A percentile compares a stretch with the other conserved stretches of the same genome.
Conservation (phyloP, 164 flowering plant species). For the Platanus orientalis region DNA sequence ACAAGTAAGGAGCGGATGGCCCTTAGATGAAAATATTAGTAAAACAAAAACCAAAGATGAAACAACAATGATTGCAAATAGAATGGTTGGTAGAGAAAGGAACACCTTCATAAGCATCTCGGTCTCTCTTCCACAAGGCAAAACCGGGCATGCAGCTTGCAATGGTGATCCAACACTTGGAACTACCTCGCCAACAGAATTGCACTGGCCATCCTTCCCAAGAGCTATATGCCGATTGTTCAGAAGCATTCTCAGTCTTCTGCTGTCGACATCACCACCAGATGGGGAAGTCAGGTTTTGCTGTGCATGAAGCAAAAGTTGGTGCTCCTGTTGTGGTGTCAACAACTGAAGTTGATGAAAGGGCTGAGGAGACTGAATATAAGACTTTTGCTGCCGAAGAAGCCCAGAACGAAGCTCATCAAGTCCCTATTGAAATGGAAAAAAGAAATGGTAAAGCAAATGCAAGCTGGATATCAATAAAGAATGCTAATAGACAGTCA, state of each 20-base stretch:
- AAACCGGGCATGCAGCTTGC: conserved; percentile 48
- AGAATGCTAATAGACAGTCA: no score
- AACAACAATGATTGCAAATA: neutral
- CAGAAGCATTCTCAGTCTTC: conserved; percentile 78
- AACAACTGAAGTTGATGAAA: conserved; percentile 88
- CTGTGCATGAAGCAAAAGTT: conserved; percentile 75
- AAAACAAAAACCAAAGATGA: neutral
- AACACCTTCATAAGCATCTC: conserved; percentile 82
- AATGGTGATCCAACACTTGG: conserved; percentile 76
- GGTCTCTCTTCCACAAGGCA: conserved; percentile 72
- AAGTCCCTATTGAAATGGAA: conserved; percentile 42
- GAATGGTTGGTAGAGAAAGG: neutral
- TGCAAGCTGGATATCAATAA: neutral
- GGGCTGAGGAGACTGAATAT: conserved; percentile 79
- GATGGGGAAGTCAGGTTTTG: conserved; percentile 81
- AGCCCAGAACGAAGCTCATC: conserved; percentile 82
- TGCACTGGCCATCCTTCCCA: conserved; percentile 72
- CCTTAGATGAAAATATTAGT: neutral
- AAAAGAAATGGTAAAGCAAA: neutral
- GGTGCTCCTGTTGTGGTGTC: conserved; percentile 86
- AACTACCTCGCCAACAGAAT: conserved; percentile 75
- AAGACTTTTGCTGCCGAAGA: conserved; percentile 88
- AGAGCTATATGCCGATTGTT: conserved; percentile 52
- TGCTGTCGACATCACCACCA: conserved; percentile 63
- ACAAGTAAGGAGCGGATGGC: conserved; percentile 9